Evolutionary conservation across 2,329 filamentous ascomycete species (phyloP), one percentile per base, ranked within the genome.

Genomic region (Uncinocarpus reesii): DNA sequence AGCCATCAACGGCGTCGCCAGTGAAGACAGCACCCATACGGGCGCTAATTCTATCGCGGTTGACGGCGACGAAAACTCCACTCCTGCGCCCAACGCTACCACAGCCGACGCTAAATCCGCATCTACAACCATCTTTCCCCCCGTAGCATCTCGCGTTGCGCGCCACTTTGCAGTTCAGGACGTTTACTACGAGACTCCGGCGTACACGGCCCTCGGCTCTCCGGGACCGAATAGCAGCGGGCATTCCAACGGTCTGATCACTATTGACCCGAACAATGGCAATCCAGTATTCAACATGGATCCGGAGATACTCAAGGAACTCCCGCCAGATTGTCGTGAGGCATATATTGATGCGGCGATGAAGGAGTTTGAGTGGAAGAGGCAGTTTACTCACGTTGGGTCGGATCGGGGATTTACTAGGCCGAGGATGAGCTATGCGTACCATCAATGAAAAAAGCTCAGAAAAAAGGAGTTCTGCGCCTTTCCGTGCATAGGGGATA

Each of bases 281-380:
- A 44, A 21, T 3, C 42, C 48, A 18, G 23, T 34, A 7, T 48
- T 53, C 16, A 45, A 48, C 20, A 50, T 52, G 35, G 59, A 54
- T 26, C 56, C 66, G 2, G 67, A 70, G 21, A 62, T 73, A 35
- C 56, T 73, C 5, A 64, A 64, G 11, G 64, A 70, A 40, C 58
- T 74, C 20, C 70, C 71, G 1, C 53, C 60, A 0, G 68, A 71
- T 7, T 92, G 86, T 63, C 77, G 83, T 31, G 69, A 72, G 31
- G 83, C 85, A 0, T 88, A 95, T 53, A 72, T 87, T 43, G 71
- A 76, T 46, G 82, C 86, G 2, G 70, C 80, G 44, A 67, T 68
- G 8, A 72, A 75, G 47, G 86, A 95, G 64, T 64, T 68, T 52
- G 67, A 75, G 47, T 96, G 88, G 85, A 85, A 85, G 63, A 71